A percentile compares a stretch with the other conserved stretches of the same genome.
phyloP scores from a whole-genome alignment of 768 basidiomycete species.

The Fomitopsis serialis region DNA sequence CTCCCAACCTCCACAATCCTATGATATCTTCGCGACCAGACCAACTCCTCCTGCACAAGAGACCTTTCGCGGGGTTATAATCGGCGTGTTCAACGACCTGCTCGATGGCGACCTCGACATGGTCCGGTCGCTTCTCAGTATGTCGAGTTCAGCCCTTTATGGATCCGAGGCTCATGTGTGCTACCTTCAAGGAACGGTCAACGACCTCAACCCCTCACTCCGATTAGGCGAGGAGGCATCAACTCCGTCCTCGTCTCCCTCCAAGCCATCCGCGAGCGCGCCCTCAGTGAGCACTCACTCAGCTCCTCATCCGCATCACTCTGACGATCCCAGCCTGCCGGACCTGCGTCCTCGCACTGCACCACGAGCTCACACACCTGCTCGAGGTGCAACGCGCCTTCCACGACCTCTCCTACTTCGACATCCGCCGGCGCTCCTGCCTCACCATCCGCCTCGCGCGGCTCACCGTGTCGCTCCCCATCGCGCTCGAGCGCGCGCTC shows the following conservation, averaged over 20 bases:
- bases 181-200: constrained; percentile 54
- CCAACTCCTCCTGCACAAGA: constrained; percentile 64
- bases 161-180: neutral
- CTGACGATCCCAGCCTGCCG: constrained; percentile 50
- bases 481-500: constrained; percentile 68
- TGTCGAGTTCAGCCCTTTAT: constrained; percentile 22
- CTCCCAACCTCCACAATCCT: constrained; percentile 38
- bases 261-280: constrained; percentile 64
- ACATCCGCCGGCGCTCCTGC: constrained; percentile 69
- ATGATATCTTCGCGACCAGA: constrained; percentile 50
- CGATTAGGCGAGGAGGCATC: constrained; percentile 74
- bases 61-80: constrained; percentile 69
- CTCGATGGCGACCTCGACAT: constrained; percentile 85
- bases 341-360: constrained; percentile 69
- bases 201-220: constrained; percentile 75
- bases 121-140: constrained; percentile 69
- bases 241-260: constrained; percentile 69
- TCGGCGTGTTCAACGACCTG: constrained; percentile 76
- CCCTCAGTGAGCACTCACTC: constrained; percentile 52
- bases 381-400: constrained; percentile 79
- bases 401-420: constrained; percentile 70
- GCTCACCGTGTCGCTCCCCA: constrained; percentile 68
- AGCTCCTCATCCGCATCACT: neutral
- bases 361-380: constrained; percentile 68
- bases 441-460: constrained; percentile 74